These are phyloP conservation scores for Neonectria sp. DNA, from an alignment of 2,329 filamentous ascomycete species.

Conservation along the genomic window DNA sequence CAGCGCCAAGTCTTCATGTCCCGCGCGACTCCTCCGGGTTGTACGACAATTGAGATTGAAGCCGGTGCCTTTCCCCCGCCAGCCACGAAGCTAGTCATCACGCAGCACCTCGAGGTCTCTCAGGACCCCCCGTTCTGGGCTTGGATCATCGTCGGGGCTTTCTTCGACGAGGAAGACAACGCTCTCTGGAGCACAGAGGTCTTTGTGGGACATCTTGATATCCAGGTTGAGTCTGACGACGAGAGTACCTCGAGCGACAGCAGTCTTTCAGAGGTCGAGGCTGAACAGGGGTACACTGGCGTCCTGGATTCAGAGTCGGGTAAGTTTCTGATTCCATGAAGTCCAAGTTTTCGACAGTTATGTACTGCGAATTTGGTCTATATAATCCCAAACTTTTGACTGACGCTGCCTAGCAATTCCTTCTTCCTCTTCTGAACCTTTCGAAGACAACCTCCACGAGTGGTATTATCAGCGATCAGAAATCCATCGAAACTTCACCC, in stretches of 20 bases:
- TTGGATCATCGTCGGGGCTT: conserved; percentile 63
- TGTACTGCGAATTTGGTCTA: neutral
- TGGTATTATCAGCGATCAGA: conserved; percentile 14
- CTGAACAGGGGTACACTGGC: conserved; percentile 28
- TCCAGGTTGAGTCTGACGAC: conserved; percentile 46
- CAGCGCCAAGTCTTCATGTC: conserved; percentile 42
- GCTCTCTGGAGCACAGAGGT: conserved; percentile 64
- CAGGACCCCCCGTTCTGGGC: conserved; percentile 57
- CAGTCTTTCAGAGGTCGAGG: conserved; percentile 29
- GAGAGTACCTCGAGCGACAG: conserved; percentile 32
- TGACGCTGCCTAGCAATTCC: conserved; percentile 26
- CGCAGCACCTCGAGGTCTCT: conserved; percentile 57
- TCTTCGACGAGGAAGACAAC: conserved; percentile 60
- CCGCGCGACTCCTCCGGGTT: conserved; percentile 26
- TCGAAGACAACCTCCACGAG: conserved; percentile 8
- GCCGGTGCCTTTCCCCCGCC: conserved; percentile 58
- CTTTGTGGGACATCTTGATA: conserved; percentile 53
- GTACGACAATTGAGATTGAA: conserved; percentile 49
- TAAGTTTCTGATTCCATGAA: conserved; percentile 33
- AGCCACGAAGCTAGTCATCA: conserved; percentile 62
- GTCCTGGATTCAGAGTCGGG: conserved; percentile 37
- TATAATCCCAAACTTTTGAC: conserved; percentile 4
- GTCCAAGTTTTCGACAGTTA: conserved; percentile 21
- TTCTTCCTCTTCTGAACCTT: conserved; percentile 21
- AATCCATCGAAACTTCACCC: conserved; percentile 25